These are phyloP conservation scores for Ascochyta viciae-villosae DNA, from an alignment of 2,329 filamentous ascomycete genomes.

Conservation along the genomic window DNA sequence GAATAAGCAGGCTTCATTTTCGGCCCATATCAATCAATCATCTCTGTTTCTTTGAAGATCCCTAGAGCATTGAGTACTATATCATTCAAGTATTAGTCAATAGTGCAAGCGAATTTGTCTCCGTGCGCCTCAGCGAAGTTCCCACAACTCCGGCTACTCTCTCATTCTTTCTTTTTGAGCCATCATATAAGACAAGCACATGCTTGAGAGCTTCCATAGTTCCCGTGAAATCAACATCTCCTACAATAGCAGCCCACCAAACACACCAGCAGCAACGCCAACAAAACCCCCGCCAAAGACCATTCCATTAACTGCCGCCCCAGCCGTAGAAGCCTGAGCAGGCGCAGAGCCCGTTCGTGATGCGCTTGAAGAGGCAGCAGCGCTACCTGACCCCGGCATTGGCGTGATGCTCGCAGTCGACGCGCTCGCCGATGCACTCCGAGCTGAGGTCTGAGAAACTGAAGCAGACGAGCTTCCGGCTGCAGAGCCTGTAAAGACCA, in stretches of 20 bases:
- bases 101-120: no score
- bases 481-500: conserved; percentile 4
- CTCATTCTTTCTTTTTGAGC: no score
- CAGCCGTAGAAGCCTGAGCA: conserved; percentile 8
- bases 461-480: conserved; percentile 5
- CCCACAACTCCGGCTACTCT: no score
- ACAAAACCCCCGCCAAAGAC: conserved; percentile 15
- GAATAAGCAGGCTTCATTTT: no score
- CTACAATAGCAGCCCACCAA: conserved; percentile 19
- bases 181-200: no score
- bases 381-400: conserved; percentile 1
- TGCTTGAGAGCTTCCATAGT: no score
- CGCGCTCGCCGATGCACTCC: conserved; percentile 2
- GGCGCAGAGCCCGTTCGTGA: conserved; percentile 12
- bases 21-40: no score
- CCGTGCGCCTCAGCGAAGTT: no score
- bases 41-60: no score
- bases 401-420: conserved; percentile 4
- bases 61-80: no score
- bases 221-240: no score
- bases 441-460: conserved; percentile 1
- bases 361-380: conserved; percentile 2
- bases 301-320: conserved; percentile 18
- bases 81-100: no score
- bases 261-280: conserved; percentile 18